Conservation (phyloP, 2,329 filamentous ascomycete species). For the Penicillium brevicompactum region DNA sequence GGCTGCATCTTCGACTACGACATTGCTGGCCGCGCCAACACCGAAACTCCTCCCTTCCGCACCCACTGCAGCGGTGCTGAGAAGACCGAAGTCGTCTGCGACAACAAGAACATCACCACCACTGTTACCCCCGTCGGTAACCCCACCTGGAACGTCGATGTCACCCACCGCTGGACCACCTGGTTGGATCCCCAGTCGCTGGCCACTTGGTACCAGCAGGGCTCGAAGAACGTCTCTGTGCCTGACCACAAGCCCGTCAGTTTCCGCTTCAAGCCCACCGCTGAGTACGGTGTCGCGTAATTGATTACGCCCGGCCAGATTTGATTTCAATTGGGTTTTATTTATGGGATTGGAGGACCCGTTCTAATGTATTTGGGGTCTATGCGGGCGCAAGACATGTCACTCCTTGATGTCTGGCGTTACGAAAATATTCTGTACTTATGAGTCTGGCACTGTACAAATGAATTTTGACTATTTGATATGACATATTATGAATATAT, state of each 20-base stretch:
- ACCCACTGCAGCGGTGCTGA: constrained; percentile 36
- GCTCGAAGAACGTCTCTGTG: constrained; percentile 9
- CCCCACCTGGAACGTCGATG: constrained; percentile 30
- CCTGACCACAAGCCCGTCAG: not conserved
- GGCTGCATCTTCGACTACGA: constrained; percentile 38
- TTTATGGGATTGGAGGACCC: not conserved
- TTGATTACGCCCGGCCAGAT: not conserved
- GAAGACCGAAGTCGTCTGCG: constrained; percentile 27
- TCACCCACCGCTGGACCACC: constrained; percentile 30
- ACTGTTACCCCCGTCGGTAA: constrained; percentile 19
- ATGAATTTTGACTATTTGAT: not conserved
- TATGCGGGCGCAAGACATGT: not conserved
- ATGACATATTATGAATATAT: no score
- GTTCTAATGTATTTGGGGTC: constrained; percentile 3
- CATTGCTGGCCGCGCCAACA: constrained; percentile 27
- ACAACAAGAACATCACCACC: constrained; percentile 26
- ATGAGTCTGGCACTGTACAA: constrained; percentile 1
- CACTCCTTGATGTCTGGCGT: constrained; percentile 6
- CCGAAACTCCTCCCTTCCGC: constrained; percentile 37
- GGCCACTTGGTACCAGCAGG: constrained; percentile 11
- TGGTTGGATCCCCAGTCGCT: constrained; percentile 7
- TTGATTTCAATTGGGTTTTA: not conserved
- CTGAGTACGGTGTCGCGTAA: constrained; percentile 10
- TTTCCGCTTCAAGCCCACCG: constrained; percentile 9
- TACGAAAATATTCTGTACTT: constrained; percentile 2